A percentile compares a stretch with the other conserved stretches of the same genome.
phyloP scores from a whole-genome alignment of 495 filamentous ascomycete genomes.

The Neurospora cerealis region DNA sequence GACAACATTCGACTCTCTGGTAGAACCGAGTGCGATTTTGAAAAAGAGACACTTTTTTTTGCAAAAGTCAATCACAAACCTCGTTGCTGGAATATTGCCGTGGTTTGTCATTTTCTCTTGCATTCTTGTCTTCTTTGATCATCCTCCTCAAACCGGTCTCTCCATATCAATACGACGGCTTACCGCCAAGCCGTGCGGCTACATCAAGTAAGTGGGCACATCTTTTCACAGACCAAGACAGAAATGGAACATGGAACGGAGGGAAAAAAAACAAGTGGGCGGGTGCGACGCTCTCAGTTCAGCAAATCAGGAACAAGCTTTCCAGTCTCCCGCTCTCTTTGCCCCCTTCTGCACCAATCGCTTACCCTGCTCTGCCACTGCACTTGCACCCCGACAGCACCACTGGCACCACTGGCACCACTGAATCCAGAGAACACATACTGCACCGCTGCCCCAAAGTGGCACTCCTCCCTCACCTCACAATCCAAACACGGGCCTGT shows the following conservation, averaged over 20 bases:
- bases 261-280: background rate
- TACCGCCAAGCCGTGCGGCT: background rate
- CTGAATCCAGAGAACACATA: background rate
- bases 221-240: background rate
- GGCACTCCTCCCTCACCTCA: background rate
- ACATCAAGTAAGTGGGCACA: background rate
- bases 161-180: background rate
- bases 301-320: background rate
- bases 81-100: conserved; percentile 33
- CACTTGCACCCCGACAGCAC: background rate
- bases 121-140: conserved; percentile 7
- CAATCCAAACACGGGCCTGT: background rate
- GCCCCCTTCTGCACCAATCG: background rate
- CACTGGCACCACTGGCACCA: background rate
- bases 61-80: conserved; percentile 11
- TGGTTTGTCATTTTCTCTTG: conserved; percentile 11
- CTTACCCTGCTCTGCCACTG: background rate
- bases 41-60: conserved; percentile 1
- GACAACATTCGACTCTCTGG: background rate
- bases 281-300: background rate
- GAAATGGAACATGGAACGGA: background rate
- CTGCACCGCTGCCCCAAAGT: background rate
- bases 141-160: background rate
- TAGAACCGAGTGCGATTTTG: background rate
- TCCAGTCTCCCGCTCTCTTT: background rate